Conservation (phyloP, 306 rosid species). For the Styphnolobium japonicum region DNA sequence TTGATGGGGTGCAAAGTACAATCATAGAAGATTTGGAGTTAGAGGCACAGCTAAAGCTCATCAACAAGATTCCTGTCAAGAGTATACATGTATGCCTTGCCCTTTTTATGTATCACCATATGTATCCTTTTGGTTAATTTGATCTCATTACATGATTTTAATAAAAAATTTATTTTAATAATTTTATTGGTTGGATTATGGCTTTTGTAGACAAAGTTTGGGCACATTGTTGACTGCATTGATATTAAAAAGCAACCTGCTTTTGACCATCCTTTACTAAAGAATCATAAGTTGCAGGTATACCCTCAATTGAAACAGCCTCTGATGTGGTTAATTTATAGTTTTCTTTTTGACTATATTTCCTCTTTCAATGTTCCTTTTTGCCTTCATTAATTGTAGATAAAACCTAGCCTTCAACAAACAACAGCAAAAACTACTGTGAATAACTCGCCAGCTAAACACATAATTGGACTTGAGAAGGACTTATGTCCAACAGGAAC, state of each 20-base stretch:
- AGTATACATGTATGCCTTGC: too few species aligned
- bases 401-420: background rate
- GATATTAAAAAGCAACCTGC: conserved; percentile 17
- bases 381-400: background rate
- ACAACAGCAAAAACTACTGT: background rate
- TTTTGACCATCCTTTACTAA: background rate
- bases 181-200: background rate
- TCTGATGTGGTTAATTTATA: background rate
- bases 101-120: too few species aligned
- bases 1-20: too few species aligned
- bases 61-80: too few species aligned
- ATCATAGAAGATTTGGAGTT: too few species aligned
- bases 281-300: conserved; percentile 14
- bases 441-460: background rate
- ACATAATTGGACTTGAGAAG: background rate
- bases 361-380: background rate
- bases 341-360: background rate
- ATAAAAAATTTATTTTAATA: background rate
- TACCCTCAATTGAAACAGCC: too few species aligned
- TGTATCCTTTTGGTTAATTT: background rate
- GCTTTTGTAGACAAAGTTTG: background rate
- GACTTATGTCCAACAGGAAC: background rate
- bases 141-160: background rate
- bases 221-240: conserved; percentile 9
- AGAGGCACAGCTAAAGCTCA: too few species aligned